phyloP scores from a whole-genome alignment of 202 grass and related monocot species.

The Saccharum hybrid region DNA sequence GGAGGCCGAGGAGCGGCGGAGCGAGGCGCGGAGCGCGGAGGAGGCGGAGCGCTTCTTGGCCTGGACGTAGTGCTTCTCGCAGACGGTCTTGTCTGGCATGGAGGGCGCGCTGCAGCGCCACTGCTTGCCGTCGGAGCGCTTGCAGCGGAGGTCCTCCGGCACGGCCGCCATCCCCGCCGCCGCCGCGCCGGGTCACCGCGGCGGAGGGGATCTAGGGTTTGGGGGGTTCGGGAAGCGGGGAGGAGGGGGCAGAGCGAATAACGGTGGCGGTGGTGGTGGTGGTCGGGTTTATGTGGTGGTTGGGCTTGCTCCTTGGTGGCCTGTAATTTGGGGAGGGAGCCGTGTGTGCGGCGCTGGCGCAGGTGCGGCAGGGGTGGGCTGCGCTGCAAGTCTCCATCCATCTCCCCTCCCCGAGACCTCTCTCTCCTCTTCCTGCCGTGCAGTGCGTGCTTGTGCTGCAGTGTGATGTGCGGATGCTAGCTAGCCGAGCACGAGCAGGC shows the following conservation, averaged over 20 bases:
- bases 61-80: conserved; percentile 98
- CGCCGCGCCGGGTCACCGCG: not conserved
- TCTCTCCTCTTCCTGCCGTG: not conserved
- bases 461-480: not conserved
- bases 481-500: not conserved
- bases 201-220: conserved; percentile 61
- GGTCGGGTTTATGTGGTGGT: conserved; percentile 47
- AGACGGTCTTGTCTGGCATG: conserved; percentile 97
- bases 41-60: conserved; percentile 93
- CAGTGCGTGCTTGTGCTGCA: conserved; percentile 21
- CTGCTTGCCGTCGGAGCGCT: conserved; percentile 98
- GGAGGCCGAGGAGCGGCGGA: conserved; percentile 57
- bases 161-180: conserved; percentile 55
- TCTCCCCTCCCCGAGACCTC: too few relatives aligned
- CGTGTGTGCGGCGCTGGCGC: conserved; percentile 1
- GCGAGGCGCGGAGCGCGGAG: conserved; percentile 77
- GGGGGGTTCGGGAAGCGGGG: not conserved
- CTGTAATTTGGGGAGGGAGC: conserved; percentile 41
- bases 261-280: conserved; percentile 15
- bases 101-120: conserved; percentile 91
- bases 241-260: not conserved
- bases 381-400: conserved; percentile 59
- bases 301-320: conserved; percentile 42
- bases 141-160: conserved; percentile 91
- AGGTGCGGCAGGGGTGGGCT: conserved; percentile 17